phyloP scores from a whole-genome alignment of 2,329 filamentous ascomycete genomes.

The Talaromyces sp. region DNA sequence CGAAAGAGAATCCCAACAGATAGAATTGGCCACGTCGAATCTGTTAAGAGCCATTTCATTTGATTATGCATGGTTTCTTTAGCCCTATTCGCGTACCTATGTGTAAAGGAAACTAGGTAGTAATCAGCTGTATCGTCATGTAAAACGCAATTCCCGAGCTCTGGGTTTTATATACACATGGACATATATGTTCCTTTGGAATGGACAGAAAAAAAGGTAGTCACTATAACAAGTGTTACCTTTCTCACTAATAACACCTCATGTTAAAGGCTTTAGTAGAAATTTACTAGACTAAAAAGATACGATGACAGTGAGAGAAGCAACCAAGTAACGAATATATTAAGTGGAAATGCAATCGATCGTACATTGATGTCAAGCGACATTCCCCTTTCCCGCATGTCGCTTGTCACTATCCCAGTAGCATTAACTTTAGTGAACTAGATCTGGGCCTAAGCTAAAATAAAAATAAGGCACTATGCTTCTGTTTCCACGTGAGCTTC shows the following conservation, averaged over 20 bases:
- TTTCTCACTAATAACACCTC: background rate
- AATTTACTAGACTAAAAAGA: background rate
- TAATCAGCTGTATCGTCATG: too few species aligned
- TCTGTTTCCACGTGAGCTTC: background rate
- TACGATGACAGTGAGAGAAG: background rate
- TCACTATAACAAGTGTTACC: too few species aligned
- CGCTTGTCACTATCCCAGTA: background rate
- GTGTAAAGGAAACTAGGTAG: too few species aligned
- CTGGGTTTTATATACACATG: too few species aligned
- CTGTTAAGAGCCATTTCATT: background rate
- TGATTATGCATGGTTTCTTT: too few species aligned
- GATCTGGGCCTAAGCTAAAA: background rate
- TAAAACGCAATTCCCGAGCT: too few species aligned
- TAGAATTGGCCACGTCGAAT: background rate
- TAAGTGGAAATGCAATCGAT: background rate
- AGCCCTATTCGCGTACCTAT: too few species aligned
- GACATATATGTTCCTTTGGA: too few species aligned
- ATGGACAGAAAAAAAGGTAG: too few species aligned
- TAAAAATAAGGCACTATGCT: background rate
- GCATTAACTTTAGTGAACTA: background rate
- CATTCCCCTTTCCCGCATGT: background rate
- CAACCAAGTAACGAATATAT: background rate
- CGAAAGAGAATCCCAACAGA: background rate
- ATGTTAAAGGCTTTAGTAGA: background rate
- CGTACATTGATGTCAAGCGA: background rate